Percentiles rank a stretch among this genome's conserved stretches.
phyloP scores from a whole-genome alignment of 1,284 basidiomycete species.

The Leucoagaricus sp. region DNA sequence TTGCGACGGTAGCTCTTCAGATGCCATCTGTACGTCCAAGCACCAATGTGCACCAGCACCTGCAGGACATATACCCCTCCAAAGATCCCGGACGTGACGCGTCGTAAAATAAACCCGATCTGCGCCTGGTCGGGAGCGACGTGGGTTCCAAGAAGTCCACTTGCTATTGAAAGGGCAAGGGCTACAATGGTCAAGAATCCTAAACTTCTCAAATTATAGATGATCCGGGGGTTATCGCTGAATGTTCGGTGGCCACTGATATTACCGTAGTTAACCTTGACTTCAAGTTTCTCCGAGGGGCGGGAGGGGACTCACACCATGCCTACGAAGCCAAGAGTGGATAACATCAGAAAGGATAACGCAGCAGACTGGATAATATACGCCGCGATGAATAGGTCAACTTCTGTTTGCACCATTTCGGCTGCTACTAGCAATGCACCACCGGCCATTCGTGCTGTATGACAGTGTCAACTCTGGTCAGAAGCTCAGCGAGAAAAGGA shows the following conservation, averaged over 20 bases:
- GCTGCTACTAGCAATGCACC: constrained; percentile 56
- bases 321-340: constrained; percentile 59
- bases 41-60: constrained; percentile 41
- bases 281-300: not conserved
- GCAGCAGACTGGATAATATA: constrained; percentile 58
- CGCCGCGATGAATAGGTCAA: constrained; percentile 48
- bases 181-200: constrained; percentile 46
- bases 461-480: constrained; percentile 10
- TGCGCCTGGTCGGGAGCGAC: constrained; percentile 27
- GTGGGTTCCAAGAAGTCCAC: constrained; percentile 43
- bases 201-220: constrained; percentile 38
- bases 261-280: constrained; percentile 18
- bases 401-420: constrained; percentile 40
- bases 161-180: constrained; percentile 53
- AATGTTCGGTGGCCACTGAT: constrained; percentile 47
- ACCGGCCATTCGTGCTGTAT: constrained; percentile 52
- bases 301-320: constrained; percentile 50
- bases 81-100: constrained; percentile 51
- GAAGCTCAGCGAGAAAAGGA: not conserved
- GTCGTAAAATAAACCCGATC: constrained; percentile 44
- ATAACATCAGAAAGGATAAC: constrained; percentile 52
- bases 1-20: constrained; percentile 54
- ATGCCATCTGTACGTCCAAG: constrained; percentile 48
- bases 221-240: constrained; percentile 42
- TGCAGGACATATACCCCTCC: constrained; percentile 46